Percentiles rank a stretch among this genome's conserved stretches.
Evolutionary conservation across 176 grass and related monocot genomes (phyloP).

Genomic region (Hsuehochloa calcarea): DNA sequence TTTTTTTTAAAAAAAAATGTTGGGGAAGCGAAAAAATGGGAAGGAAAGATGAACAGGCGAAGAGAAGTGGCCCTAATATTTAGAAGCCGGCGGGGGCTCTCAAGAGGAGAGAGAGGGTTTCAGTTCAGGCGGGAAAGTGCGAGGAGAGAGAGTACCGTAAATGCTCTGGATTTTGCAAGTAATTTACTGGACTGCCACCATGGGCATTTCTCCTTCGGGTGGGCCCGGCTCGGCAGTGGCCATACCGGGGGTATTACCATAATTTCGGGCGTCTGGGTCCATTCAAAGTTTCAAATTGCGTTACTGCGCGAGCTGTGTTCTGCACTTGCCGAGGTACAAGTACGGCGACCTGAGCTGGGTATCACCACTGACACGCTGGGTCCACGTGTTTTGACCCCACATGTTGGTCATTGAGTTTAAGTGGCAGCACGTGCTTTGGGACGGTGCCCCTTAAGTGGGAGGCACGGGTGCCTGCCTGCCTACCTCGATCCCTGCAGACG

Average conservation of each 20-base stretch:
- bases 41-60: not conserved
- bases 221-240: not conserved
- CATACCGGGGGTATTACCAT: not conserved
- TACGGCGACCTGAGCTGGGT: not conserved
- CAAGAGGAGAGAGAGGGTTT: constrained; percentile 22
- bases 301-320: not conserved
- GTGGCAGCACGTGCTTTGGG: not conserved
- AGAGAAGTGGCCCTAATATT: not conserved
- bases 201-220: not conserved
- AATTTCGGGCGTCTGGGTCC: not conserved
- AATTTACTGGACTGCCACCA: constrained; percentile 2
- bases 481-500: constrained; percentile 23
- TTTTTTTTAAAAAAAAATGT: not conserved
- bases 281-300: not conserved
- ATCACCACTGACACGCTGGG: accelerated
- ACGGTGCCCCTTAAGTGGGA: constrained; percentile 4
- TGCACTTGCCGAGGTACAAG: not conserved
- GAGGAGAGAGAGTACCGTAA: not conserved
- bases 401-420: not conserved
- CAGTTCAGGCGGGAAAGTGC: constrained; percentile 64
- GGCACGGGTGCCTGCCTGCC: not conserved
- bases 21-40: not conserved
- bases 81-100: not conserved
- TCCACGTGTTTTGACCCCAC: accelerated
- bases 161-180: accelerated